Base-by-base conservation (phyloP, 2,329 filamentous ascomycete genomes). In the Fusarium armeniacum region DNA sequence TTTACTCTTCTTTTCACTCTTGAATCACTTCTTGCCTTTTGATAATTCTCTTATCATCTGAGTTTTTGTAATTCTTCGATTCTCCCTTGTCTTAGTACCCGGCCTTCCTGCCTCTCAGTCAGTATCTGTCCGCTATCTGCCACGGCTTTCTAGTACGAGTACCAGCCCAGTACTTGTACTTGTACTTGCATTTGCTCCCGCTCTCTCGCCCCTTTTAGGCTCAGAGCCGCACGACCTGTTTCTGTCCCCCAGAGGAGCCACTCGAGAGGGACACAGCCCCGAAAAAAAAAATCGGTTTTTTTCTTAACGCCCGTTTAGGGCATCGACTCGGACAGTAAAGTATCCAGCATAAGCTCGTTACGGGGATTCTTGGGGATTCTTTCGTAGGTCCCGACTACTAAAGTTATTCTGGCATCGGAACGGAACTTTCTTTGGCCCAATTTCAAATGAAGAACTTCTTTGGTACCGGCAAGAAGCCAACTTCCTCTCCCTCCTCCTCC, bases 391-490 rank as follows among this genome's bases (percentile, higher is more conserved):
- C 52, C 44, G 41, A 49, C 54, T 60, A 49, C 54, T 60, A 49
- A 63, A 55, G 40, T 56, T 54, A 70, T 63, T 60, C 61, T 55
- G 47, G 38, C 53, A 45, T 47, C 47, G 51, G 49, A 56, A 51
- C 67, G 59, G 55, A 66, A 61, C 65, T 66, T 75, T 70, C 62
- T 73, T 67, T 72, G 67, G 70, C 63, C 75, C 78, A 52, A 52
- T 40, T 52, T 52, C 49, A 78, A 82, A 86, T 86, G 84, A 86
- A 85, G 83, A 70, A 70, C 67, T 82, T 85, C 82, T 86, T 86
- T 77, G 78, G 76, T 70, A 76, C 75, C 67, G 78, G 73, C 72
- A 81, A 81, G 80, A 85, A 84, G 80, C 73, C 77, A 69, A 68
- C 55, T 47, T 56, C 68, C 61, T 69, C 65, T 36, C 36, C 36